phyloP scores from a whole-genome alignment of 352 stramenopile genomes.

The Pythium monospermum region DNA sequence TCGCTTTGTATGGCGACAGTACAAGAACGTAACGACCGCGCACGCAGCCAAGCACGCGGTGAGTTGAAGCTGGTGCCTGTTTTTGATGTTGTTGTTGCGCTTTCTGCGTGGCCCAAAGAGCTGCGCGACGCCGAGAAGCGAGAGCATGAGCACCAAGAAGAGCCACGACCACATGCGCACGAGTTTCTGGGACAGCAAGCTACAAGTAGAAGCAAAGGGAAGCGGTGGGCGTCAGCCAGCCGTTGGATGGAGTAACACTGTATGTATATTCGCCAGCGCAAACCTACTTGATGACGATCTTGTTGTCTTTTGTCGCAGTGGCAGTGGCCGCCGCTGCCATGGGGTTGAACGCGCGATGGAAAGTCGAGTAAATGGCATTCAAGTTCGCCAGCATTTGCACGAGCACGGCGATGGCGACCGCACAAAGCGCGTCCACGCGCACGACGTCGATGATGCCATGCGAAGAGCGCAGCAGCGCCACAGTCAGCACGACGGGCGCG shows the following conservation, averaged over 20 bases:
- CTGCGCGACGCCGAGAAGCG: slow-evolving; percentile 31
- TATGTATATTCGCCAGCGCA: too few species aligned
- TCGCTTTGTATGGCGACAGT: slow-evolving; percentile 37
- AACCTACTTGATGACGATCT: slow-evolving; percentile 65
- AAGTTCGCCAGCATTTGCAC: slow-evolving; percentile 70
- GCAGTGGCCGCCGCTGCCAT: slow-evolving; percentile 23
- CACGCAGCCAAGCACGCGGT: slow-evolving; percentile 27
- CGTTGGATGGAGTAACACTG: too few species aligned
- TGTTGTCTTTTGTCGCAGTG: slow-evolving; percentile 27
- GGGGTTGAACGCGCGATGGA: slow-evolving; percentile 52
- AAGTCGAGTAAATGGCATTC: slow-evolving; percentile 66
- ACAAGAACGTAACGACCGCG: slow-evolving; percentile 42
- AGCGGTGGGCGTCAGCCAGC: too few species aligned
- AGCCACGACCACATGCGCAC: slow-evolving; percentile 62
- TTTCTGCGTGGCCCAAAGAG: too few species aligned
- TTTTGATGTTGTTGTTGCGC: too few species aligned
- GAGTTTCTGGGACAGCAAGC: slow-evolving; percentile 68
- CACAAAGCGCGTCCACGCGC: slow-evolving; percentile 32
- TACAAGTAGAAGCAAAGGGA: slow-evolving; percentile 24
- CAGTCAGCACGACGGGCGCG: slow-evolving; percentile 42
- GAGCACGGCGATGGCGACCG: slow-evolving; percentile 43
- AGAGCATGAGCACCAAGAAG: slow-evolving; percentile 45
- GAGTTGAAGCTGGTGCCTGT: slow-evolving; percentile 30
- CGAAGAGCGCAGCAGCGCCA: slow-evolving; percentile 36
- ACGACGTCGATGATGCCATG: slow-evolving; percentile 30